Percentiles rank a stretch among this genome's conserved stretches.
Evolutionary conservation across 805 yeast genomes (phyloP).

Genomic region (Metschnikowia bowlesiae): DNA sequence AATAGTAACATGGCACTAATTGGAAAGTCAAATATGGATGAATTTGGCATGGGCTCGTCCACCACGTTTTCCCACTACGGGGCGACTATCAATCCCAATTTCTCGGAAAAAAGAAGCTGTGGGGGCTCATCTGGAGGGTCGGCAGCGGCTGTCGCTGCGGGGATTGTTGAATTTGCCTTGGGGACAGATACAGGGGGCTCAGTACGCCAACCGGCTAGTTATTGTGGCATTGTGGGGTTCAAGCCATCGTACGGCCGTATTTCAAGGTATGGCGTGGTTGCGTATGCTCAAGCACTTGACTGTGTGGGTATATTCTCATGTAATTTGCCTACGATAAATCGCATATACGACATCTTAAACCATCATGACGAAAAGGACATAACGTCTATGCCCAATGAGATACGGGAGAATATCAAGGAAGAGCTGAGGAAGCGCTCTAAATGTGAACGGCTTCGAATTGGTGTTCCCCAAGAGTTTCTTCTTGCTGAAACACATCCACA

Average conservation of each 20-base stretch:
- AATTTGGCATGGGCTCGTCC: conserved; percentile 94
- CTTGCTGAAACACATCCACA: conserved; percentile 49
- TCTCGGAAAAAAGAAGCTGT: conserved; percentile 27
- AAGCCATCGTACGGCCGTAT: conserved; percentile 92
- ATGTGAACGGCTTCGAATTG: conserved; percentile 39
- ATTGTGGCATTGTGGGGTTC: conserved; percentile 78
- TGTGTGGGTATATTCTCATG: conserved; percentile 82
- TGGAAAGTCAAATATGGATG: conserved; percentile 92
- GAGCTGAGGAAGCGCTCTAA: not conserved
- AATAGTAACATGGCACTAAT: conserved; percentile 48
- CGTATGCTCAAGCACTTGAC: conserved; percentile 92
- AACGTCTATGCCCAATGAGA: conserved; percentile 47
- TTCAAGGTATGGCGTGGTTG: conserved; percentile 86
- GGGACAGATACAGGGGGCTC: conserved; percentile 99
- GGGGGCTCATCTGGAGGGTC: conserved; percentile 98
- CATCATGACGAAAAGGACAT: conserved; percentile 72
- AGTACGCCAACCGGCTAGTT: conserved; percentile 86
- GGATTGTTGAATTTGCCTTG: conserved; percentile 63
- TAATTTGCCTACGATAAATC: conserved; percentile 38
- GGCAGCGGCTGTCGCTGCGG: conserved; percentile 85
- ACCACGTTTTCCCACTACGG: conserved; percentile 56
- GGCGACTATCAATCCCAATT: conserved; percentile 49
- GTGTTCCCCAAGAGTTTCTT: conserved; percentile 67
- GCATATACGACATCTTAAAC: conserved; percentile 56
- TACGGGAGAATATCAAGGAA: conserved; percentile 27